phyloP scores from a whole-genome alignment of 1,284 basidiomycete genomes.

The Sanghuangporus weigelae region DNA sequence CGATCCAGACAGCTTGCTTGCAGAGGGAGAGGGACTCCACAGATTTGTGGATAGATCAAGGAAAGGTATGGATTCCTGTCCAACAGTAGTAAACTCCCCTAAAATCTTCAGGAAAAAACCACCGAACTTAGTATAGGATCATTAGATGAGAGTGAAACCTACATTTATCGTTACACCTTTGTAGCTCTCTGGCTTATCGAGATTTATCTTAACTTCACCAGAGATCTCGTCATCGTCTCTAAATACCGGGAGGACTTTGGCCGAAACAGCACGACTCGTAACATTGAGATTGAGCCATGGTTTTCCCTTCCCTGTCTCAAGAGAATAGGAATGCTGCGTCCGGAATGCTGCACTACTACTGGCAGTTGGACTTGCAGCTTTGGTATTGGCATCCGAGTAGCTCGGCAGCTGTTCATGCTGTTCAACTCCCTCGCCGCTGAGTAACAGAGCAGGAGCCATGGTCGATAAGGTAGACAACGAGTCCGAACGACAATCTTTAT shows the following conservation, averaged over 20 bases:
- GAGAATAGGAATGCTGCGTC: conserved; percentile 30
- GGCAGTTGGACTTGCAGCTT: not conserved
- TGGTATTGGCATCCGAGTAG: conserved; percentile 3
- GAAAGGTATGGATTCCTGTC: conserved; percentile 33
- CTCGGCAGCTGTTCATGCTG: conserved; percentile 8
- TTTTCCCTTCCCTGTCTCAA: conserved; percentile 37
- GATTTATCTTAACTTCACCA: conserved; percentile 28
- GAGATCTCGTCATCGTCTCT: conserved; percentile 26
- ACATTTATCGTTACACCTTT: conserved; percentile 29
- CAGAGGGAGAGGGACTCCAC: conserved; percentile 21
- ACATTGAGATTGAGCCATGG: conserved; percentile 28
- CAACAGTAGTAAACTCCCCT: conserved; percentile 31
- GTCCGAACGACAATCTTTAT: too few species aligned
- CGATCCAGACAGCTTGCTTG: conserved; percentile 25
- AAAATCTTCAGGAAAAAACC: conserved; percentile 20
- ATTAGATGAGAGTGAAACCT: conserved; percentile 14
- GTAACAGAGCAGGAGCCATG: not conserved
- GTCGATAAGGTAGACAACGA: not conserved
- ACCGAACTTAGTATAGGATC: not conserved
- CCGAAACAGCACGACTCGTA: conserved; percentile 25
- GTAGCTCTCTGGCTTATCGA: conserved; percentile 26
- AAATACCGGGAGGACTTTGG: conserved; percentile 28
- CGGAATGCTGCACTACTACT: not conserved
- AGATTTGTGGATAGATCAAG: conserved; percentile 25
- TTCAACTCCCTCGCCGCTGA: not conserved